Conservation (phyloP, 257 asterid genomes). For the Fraxinus quadrangulata region DNA sequence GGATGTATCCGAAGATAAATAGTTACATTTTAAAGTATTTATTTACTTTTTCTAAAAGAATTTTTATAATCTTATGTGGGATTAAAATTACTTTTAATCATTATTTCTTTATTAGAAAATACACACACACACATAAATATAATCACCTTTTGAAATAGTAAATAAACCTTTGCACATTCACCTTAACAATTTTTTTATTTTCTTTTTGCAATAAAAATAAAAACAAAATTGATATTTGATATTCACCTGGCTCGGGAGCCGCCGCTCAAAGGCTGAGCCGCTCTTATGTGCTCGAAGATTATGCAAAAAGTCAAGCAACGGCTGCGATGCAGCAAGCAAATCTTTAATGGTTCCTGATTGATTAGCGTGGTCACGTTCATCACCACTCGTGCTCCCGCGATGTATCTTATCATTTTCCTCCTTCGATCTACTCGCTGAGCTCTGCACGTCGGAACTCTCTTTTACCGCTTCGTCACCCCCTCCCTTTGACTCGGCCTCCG, state of each 20-base stretch:
- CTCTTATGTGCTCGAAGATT: conserved; percentile 48
- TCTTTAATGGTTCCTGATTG: conserved; percentile 52
- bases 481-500: conserved; percentile 64
- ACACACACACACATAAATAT: neutral
- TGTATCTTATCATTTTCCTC: conserved; percentile 53
- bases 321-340: conserved; percentile 54
- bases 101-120: neutral
- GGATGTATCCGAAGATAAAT: neutral
- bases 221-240: neutral
- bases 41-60: neutral
- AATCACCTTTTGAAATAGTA: neutral
- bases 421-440: conserved; percentile 71
- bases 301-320: conserved; percentile 53
- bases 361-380: conserved; percentile 51
- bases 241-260: conserved; percentile 75
- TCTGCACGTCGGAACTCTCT: conserved; percentile 72
- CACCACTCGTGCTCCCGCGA: conserved; percentile 52
- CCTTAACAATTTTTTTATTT: neutral
- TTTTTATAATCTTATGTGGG: neutral
- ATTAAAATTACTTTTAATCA: neutral
- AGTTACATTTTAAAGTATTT: too few relatives aligned
- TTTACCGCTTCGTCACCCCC: conserved; percentile 46
- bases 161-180: neutral
- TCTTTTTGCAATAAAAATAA: neutral
- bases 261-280: conserved; percentile 63